Percentiles rank a stretch among this genome's conserved stretches.
Conservation (phyloP, 2,329 filamentous ascomycete genomes). For the Exophiala lecanii-corni region DNA sequence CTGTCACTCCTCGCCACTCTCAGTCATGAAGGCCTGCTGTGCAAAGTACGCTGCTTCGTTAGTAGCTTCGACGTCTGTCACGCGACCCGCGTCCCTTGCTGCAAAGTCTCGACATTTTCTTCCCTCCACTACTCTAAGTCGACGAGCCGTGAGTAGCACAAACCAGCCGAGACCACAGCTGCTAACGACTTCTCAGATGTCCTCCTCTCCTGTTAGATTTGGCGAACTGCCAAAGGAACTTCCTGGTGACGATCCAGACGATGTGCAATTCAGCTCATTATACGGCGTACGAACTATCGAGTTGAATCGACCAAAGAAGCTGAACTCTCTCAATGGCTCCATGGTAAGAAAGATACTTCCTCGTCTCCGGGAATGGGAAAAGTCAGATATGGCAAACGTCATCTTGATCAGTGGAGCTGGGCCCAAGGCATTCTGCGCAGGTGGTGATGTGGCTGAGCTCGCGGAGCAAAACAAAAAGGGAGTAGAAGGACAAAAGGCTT, state of each 20-base stretch:
- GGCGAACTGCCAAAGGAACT: slow-evolving; percentile 46
- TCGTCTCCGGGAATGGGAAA: slow-evolving; percentile 85
- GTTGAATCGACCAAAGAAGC: slow-evolving; percentile 86
- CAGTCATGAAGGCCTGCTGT: slow-evolving; percentile 26
- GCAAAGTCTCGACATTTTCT: slow-evolving; percentile 12
- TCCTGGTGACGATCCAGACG: slow-evolving; percentile 70
- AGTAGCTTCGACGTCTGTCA: slow-evolving; percentile 11
- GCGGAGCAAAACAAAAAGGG: slow-evolving; percentile 68
- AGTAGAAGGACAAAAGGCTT: slow-evolving; percentile 65
- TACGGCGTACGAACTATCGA: slow-evolving; percentile 90
- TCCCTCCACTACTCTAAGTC: slow-evolving; percentile 5
- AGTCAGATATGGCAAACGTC: slow-evolving; percentile 89
- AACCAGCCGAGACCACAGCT: too few relatives aligned
- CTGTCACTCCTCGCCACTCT: not conserved
- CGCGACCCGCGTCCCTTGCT: slow-evolving; percentile 8
- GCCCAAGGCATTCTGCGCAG: slow-evolving; percentile 80
- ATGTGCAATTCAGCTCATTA: slow-evolving; percentile 85
- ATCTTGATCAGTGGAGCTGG: slow-evolving; percentile 89
- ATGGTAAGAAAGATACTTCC: slow-evolving; percentile 95
- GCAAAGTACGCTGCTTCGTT: slow-evolving; percentile 23
- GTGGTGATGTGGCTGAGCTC: slow-evolving; percentile 80
- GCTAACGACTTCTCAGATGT: too few relatives aligned
- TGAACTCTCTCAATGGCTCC: slow-evolving; percentile 87
- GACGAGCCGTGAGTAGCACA: slow-evolving; percentile 12
- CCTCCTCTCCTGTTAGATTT: slow-evolving; percentile 27